Base-by-base conservation (phyloP, 371 early-diverging fungal species). In the Dinochytrium kinnereticum region DNA sequence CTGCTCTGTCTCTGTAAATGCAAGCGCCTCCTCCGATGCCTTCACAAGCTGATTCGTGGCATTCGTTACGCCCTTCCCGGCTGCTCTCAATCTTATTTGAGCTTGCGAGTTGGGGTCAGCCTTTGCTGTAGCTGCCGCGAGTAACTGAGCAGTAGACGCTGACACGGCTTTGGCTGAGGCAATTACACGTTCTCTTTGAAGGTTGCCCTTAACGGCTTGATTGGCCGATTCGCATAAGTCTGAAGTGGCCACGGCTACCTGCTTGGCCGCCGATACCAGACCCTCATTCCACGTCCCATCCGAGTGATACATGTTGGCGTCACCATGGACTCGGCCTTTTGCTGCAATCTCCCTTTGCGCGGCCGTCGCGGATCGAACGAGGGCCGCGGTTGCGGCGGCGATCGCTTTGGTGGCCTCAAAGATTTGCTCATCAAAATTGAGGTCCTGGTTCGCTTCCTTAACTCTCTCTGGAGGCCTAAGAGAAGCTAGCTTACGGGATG, bases 261-360 rank as follows among this genome's bases (percentile, higher is more conserved):
- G 59, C 66, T 85, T 86, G 1, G 87, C 84, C 30, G 87, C 85
- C 40, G 82, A 81, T n/a, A 88, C 86, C 28, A 88, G 72, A 21
- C 89, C 89, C 17, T 88, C 85, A 64, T 71, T 79, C 88, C 88
- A 88, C 2, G 88, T 86, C 7, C 89, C 89, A 69, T 88, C 88
- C 21, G 76, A 74, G 59, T 79, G 84, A 75, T 86, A 88, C 74
- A 38, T 66, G 49, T 75, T 70, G 36, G 68, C 71, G 44, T 72
- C 71, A 1, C 50, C 64, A 5, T 69, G 71, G 3, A 36, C 59
- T 17, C 64, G 30, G 1, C 76, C 76, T 51, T 73, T 70, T 10
- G 88, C 74, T 3, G 82, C 74, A 51, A 86, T 69, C 38, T 87
- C 89, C 33, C 87, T 78, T 70, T 88, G 88, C 0, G 80, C 81